phyloP scores from a whole-genome alignment of 179 eudicot species.

The Actinidia polygama region DNA sequence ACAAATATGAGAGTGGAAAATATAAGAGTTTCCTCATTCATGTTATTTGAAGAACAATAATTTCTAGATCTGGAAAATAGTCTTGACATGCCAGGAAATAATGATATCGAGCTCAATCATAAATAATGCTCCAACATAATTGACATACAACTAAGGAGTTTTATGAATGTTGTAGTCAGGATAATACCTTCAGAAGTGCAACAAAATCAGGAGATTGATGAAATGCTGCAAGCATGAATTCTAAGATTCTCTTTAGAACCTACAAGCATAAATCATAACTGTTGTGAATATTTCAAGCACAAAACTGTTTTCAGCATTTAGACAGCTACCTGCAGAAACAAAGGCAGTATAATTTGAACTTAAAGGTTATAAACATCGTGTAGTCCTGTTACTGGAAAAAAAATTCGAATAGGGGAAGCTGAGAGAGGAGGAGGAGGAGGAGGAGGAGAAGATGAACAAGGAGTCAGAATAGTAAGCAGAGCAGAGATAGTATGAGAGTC shows the following conservation, averaged over 20 bases:
- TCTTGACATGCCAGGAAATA: neutral
- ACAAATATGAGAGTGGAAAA: slow-evolving; percentile 2
- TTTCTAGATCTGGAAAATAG: neutral
- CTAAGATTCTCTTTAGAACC: slow-evolving; percentile 87
- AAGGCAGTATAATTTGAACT: neutral
- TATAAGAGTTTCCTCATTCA: neutral
- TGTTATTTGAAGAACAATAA: neutral
- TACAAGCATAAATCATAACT: slow-evolving; percentile 24
- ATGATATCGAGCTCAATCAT: neutral
- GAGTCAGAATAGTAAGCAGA: neutral
- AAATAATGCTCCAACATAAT: slow-evolving; percentile 6
- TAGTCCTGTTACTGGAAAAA: neutral
- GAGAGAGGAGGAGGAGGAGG: neutral
- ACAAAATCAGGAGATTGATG: slow-evolving; percentile 80
- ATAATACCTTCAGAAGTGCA: slow-evolving; percentile 85
- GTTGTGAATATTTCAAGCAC: neutral
- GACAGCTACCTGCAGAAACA: neutral
- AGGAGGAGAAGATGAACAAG: neutral
- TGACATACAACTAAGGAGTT: neutral
- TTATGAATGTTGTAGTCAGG: neutral
- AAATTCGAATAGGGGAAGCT: neutral
- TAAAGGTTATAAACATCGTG: neutral
- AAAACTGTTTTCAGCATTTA: neutral
- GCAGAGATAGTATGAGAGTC: neutral
- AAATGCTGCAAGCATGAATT: slow-evolving; percentile 95